Conservation (phyloP, 805 yeast genomes). For the Hanseniaspora lindneri region DNA sequence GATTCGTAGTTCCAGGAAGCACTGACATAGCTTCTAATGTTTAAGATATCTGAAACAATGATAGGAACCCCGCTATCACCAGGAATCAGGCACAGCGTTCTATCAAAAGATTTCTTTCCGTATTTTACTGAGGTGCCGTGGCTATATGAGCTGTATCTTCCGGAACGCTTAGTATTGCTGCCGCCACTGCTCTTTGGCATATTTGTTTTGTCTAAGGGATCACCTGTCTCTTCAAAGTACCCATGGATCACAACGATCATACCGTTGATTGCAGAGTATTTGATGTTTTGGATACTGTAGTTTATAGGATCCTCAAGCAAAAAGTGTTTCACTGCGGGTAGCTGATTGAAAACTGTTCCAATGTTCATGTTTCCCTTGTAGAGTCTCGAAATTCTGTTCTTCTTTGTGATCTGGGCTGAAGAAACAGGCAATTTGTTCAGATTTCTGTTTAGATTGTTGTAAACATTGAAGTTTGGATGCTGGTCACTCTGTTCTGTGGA, state of each 20-base stretch:
- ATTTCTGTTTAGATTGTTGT: slow-evolving; percentile 66
- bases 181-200: slow-evolving; percentile 24
- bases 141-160: slow-evolving; percentile 21
- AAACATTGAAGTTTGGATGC: slow-evolving; percentile 47
- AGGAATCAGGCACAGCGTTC: slow-evolving; percentile 65
- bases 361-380: slow-evolving; percentile 61
- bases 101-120: slow-evolving; percentile 67
- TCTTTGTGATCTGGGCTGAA: slow-evolving; percentile 39
- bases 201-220: slow-evolving; percentile 36
- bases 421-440: slow-evolving; percentile 30
- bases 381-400: slow-evolving; percentile 46
- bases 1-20: slow-evolving; percentile 41
- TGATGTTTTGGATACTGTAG: slow-evolving; percentile 68
- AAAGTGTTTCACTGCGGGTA: slow-evolving; percentile 74
- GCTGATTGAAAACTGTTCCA: slow-evolving; percentile 42
- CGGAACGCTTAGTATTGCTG: slow-evolving; percentile 23
- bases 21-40: slow-evolving; percentile 50
- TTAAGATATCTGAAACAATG: slow-evolving; percentile 77
- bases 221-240: slow-evolving; percentile 55
- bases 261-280: slow-evolving; percentile 61
- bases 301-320: slow-evolving; percentile 48
- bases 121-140: slow-evolving; percentile 25
- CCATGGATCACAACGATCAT: slow-evolving; percentile 77
- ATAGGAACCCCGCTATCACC: slow-evolving; percentile 53
- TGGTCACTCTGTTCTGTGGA: slow-evolving; percentile 28